Evolutionary conservation across 2,329 filamentous ascomycete genomes (phyloP).

Genomic region (Pestalotiopsis sp.): DNA sequence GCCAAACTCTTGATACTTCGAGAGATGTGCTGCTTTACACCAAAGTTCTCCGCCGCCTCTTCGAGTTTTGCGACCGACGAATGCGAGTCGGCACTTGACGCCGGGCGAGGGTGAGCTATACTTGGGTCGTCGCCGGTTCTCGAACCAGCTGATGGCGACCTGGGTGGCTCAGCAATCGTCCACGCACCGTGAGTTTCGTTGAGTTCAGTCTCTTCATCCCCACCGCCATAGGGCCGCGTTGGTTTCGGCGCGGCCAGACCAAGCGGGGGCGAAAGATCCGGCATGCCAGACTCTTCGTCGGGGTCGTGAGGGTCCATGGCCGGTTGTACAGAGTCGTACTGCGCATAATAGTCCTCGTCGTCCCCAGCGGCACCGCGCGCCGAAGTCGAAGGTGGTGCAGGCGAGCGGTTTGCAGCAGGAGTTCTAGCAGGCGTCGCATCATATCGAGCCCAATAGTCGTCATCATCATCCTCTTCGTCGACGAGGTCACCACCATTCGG

Average conservation of each 20-base stretch:
- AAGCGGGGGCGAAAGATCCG: slow-evolving; percentile 38
- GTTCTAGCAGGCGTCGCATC: slow-evolving; percentile 69
- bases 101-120: slow-evolving; percentile 51
- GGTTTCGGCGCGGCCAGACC: slow-evolving; percentile 29
- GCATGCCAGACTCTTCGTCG: slow-evolving; percentile 60
- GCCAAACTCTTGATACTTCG: slow-evolving; percentile 79
- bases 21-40: slow-evolving; percentile 78
- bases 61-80: slow-evolving; percentile 66
- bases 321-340: slow-evolving; percentile 78
- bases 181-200: slow-evolving; percentile 43
- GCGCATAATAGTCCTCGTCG: slow-evolving; percentile 75
- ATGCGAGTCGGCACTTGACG: slow-evolving; percentile 60
- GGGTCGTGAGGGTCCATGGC: slow-evolving; percentile 81
- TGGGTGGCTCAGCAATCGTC: slow-evolving; percentile 46
- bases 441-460: slow-evolving; percentile 81
- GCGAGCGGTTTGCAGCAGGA: slow-evolving; percentile 63
- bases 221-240: slow-evolving; percentile 20
- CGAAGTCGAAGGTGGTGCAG: slow-evolving; percentile 52
- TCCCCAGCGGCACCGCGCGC: slow-evolving; percentile 37
- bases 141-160: slow-evolving; percentile 38
- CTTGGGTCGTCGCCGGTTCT: slow-evolving; percentile 41
- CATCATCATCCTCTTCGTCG: slow-evolving; percentile 65
- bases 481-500: slow-evolving; percentile 13
- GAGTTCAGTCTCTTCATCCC: slow-evolving; percentile 29
- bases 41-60: slow-evolving; percentile 59